Evolutionary conservation across 2,329 filamentous ascomycete genomes (phyloP), one percentile per base, ranked within the genome.

Genomic region (Magnaporthiopsis incrustans): DNA sequence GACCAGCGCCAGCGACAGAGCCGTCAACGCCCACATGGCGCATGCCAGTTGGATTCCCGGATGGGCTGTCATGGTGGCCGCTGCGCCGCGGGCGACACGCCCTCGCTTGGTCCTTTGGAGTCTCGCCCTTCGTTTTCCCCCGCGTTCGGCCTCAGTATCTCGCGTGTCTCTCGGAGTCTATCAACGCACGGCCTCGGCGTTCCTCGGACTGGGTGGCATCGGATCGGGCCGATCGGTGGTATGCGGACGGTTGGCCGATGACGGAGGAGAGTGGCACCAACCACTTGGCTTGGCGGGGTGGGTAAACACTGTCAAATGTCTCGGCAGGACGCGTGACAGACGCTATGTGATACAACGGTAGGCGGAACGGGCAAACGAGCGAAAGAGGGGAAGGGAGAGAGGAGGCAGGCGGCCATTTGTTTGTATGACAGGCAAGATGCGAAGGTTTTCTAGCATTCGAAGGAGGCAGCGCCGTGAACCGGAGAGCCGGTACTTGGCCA

Each of bases 21-120:
- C 70, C 25, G 72, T 70, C 71, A 77, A 69, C 64, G 68, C 74
- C 75, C 75, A 77, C 70, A 75, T 73, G 62, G 74, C 69, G 35
- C 66, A 70, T 68, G 59, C 74, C 70, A 77, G 65, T 59, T 73
- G 67, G 58, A 70, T 65, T 63, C 74, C 74, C 38, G 68, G 65
- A 60, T 74, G 59, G 22, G n/a, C 44, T 25, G 44, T 22, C 44
- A 58, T 58, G 57, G 25, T 58, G 18, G 11, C 26, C 30, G 57
- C 30, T 15, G 26, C 25, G 26, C 44, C 44, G 44, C 44, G 44
- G 44, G 44, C 44, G 44, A 25, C 22, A 22, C 6, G 15, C 44
- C 44, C 10, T 53, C 38, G 38, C 38, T 18, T 44, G 4, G 38
- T 44, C 38, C 38, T 15, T 15, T 18, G 38, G 38, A 44, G 22